Evolutionary conservation across 75 land plant genomes (phyloP), one percentile per base, ranked within the genome.

Genomic region (Sequoiadendron giganteum): DNA sequence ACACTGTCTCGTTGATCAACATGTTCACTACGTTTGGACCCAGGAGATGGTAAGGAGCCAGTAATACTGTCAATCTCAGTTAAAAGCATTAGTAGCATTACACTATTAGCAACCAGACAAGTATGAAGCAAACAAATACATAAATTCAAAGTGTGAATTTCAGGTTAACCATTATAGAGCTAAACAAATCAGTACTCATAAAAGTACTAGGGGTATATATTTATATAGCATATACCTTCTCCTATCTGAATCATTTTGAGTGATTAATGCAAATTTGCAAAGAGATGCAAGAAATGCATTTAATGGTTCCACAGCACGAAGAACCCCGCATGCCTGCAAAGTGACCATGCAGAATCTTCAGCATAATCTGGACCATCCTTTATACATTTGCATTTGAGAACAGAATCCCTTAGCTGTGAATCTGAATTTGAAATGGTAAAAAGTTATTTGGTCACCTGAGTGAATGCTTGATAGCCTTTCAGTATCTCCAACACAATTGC

Each of bases 391-490:
- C 28, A 85, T 36, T 61, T 61, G 8, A 65, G 10, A 5, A 65
- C n/a, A 25, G n/a, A 65, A 65, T 28, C 70, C 42, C 11, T 32
- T 49, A 18, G 28, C n/a, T 52, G 32, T 80, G 40, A 28, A 86
- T 40, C 18, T 75, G 13, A 75, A 28, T n/a, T 19, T 70, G 10
- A 78, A 77, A 86, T n/a, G 30, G 48, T 40, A 40, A 32, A 9
- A n/a, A 30, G 75, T 32, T 72, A 70, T 40, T 45, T 40, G n/a
- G 8, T 61, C 85, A 97, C 99, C 97, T 97, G 97, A 68, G 99
- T 97, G 86, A 97, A 98, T 85, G 99, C 99, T 87, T 98, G 99
- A 87, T 98, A 98, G 15, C 97, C 99, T 88, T 98, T 98, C 49
- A 98, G 89, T 47, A 98, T 95, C 88, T 98, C 99, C 88, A 95